Base-by-base conservation (phyloP, 106 monocot species). In the Ottelia alismoides region DNA sequence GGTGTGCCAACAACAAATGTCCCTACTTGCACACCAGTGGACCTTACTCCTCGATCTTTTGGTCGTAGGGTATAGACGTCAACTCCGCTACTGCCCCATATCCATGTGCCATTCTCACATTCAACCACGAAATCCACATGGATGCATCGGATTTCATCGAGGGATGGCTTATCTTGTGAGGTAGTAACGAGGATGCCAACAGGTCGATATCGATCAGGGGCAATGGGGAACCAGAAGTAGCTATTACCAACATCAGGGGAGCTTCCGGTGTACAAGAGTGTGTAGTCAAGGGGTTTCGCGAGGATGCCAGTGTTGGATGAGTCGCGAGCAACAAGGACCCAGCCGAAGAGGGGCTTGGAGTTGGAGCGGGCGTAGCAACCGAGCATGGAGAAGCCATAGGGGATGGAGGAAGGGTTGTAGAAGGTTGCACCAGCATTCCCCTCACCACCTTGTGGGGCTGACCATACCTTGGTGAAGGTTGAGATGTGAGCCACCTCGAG, bases 151-250 rank as follows among this genome's bases (percentile, higher is more conserved):
- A 84, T 45, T 1, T 43, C 67, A 25, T 75, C 74, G 1, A 58
- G 20, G 10, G 72, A 61, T 0, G 93, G 87, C 63, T 93, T 84
- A 12, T 77, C 79, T 11, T 79, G 51, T 3, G 84, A 61, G 46
- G 48, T 17, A 2, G 93, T 93, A 62, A 93, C 76, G n/a, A 78
- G 2, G 4, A 75, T 31, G 2, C 93, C 93, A 25, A 78, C 74
- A 7, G 78, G 27, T 40, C 44, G 70, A 66, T 93, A 93, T 18
- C 93, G 83, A 0, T 74, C 62, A 1, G 87, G 88, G 0, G 92
- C 60, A 1, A 72, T 29, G 0, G 93, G 93, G 0, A 83, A 74
- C 92, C 93, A 93, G 59, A 87, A 72, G 67, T 78, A 71, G 24
- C 74, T 87, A 12, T 58, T 5, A 23, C 77, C 72, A 17, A 66